These are phyloP conservation scores for Scolecobasidium constrictum DNA, from an alignment of 2,329 filamentous ascomycete species.

Conservation along the genomic window DNA sequence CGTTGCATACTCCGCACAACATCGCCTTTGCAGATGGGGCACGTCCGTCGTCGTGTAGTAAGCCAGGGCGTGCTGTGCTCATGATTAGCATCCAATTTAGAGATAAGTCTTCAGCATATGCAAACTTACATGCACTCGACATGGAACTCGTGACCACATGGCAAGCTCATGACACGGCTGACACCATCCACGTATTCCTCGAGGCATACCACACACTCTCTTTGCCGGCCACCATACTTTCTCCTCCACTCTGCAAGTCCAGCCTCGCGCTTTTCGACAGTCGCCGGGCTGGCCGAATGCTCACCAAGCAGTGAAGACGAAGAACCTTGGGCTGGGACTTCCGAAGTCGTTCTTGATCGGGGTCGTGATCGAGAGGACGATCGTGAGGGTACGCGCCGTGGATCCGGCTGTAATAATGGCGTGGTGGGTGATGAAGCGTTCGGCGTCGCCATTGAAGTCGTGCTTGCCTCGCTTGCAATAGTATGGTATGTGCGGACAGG, in stretches of 20 bases:
- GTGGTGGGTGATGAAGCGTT: slow-evolving; percentile 61
- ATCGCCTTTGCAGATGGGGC: slow-evolving; percentile 96
- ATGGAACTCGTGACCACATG: slow-evolving; percentile 96
- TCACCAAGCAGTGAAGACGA: slow-evolving; percentile 15
- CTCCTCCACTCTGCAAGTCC: slow-evolving; percentile 42
- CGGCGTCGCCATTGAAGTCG: slow-evolving; percentile 49
- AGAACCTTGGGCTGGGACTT: slow-evolving; percentile 32
- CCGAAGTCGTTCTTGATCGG: slow-evolving; percentile 55
- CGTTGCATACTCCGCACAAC: slow-evolving; percentile 53
- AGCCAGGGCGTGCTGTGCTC: slow-evolving; percentile 77
- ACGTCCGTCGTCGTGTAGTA: slow-evolving; percentile 89
- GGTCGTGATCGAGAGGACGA: slow-evolving; percentile 52
- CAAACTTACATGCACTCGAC: slow-evolving; percentile 97
- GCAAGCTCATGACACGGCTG: slow-evolving; percentile 90
- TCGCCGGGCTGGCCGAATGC: slow-evolving; percentile 16
- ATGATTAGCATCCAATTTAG: slow-evolving; percentile 12
- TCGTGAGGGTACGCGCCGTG: slow-evolving; percentile 14
- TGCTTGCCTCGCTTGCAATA: slow-evolving; percentile 52
- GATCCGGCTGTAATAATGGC: slow-evolving; percentile 55
- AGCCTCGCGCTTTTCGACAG: slow-evolving; percentile 42
- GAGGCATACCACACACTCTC: slow-evolving; percentile 91
- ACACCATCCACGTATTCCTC: slow-evolving; percentile 95
- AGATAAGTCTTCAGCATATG: neutral
- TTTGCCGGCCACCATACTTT: slow-evolving; percentile 53
- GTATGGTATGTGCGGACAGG: slow-evolving; percentile 94